A percentile compares a stretch with the other conserved stretches of the same genome.
phyloP scores from a whole-genome alignment of 331 rosid species.

The Saraca asoca region DNA sequence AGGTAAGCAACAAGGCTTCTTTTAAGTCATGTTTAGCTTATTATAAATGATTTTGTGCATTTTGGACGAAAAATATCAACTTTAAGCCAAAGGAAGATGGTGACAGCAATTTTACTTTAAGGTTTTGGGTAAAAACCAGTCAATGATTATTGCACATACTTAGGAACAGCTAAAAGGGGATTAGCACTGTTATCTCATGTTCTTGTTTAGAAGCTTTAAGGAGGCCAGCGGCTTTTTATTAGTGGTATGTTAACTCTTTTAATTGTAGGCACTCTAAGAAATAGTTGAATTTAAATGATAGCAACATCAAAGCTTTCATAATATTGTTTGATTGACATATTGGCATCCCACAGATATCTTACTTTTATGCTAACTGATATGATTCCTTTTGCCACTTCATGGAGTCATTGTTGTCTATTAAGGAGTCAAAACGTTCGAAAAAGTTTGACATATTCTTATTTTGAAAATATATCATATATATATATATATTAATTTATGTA shows the following conservation, averaged over 20 bases:
- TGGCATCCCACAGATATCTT: conserved; percentile 27
- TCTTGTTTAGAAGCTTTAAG: conserved; percentile 31
- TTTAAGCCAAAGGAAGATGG: no score
- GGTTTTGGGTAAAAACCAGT: conserved; percentile 31
- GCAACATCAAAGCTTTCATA: conserved; percentile 27
- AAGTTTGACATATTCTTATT: no score
- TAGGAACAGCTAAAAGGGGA: conserved; percentile 35
- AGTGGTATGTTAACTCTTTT: conserved; percentile 19
- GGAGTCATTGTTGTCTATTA: not conserved
- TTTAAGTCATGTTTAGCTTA: no score
- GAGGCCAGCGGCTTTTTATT: conserved; percentile 34
- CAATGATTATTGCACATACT: conserved; percentile 14
- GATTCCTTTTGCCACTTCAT: conserved; percentile 19
- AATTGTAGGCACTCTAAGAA: conserved; percentile 9
- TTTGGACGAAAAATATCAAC: no score
- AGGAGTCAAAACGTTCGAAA: no score
- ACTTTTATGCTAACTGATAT: conserved; percentile 27
- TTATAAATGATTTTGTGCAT: no score
- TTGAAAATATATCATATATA: no score
- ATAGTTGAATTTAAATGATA: conserved; percentile 13
- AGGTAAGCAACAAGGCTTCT: no score
- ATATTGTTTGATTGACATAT: conserved; percentile 13
- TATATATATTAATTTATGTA: no score
- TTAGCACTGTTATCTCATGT: conserved; percentile 11
- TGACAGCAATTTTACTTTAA: no score